Base-by-base conservation (phyloP, 495 filamentous ascomycete species). In the Penicillium goetzii region DNA sequence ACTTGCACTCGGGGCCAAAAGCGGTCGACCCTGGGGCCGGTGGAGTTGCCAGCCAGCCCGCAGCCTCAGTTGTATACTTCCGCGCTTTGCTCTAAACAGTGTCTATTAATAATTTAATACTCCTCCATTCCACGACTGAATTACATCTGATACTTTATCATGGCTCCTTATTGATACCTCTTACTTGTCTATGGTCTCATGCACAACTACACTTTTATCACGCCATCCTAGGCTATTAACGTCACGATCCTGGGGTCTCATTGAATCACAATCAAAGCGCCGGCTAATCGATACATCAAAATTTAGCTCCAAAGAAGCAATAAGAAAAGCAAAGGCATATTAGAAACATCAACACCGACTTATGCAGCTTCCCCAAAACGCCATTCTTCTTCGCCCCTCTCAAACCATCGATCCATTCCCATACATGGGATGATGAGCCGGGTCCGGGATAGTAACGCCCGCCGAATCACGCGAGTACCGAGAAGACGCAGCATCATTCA, bases 381-480 rank as follows among this genome's bases (percentile, higher is more conserved):
- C 58, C 57, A 47, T 53, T 2, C 52, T 30, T 21, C 4, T 17
- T 55, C 15, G 0, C 23, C 23, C 26, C 9, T 6, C 32, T 55
- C 52, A 36, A 11, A 55, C 52, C 26, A 38, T 47, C 74, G 17
- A 76, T 60, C 56, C 74, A 73, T 21, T 73, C 64, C 32, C 11
- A 34, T 55, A 34, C n/a, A 38, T 78, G 67, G 83, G 83, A 69
- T 85, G 82, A 65, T 82, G 78, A 14, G 82, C 77, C 53, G 76
- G 56, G 68, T 83, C 74, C 12, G 83, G 83, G 12, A 73, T 67
- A 4, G 72, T 65, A 17, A 81, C 59, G 2, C 72, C 73, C 2
- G 66, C 61, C 14, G 72, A 68, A 49, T 76, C 71, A 21, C 76
- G 72, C 15, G 76, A 76, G 56, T 79, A 80, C 49, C 71, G 74